A percentile compares a stretch with the other conserved stretches of the same genome.
These are phyloP conservation scores for Dothideomycetes sp. DNA, from an alignment of 2,329 filamentous ascomycete genomes.

Conservation along the genomic window DNA sequence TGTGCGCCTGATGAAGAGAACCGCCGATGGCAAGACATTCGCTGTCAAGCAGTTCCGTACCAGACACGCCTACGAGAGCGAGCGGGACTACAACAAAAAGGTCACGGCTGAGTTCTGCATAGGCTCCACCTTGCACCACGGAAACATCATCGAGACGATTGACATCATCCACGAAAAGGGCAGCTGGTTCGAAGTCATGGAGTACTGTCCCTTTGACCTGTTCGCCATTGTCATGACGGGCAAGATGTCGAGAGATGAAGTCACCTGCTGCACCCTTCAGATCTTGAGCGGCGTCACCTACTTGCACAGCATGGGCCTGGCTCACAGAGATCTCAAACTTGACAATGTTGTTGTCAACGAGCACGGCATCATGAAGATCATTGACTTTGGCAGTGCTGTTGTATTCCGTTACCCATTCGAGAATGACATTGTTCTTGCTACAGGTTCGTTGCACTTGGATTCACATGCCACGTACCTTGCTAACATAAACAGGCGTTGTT, in stretches of 20 bases:
- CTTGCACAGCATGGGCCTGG: conserved; percentile 86
- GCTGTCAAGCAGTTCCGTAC: conserved; percentile 95
- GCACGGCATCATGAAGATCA: conserved; percentile 96
- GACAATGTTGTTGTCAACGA: conserved; percentile 98
- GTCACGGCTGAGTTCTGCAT: conserved; percentile 97
- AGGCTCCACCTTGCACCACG: conserved; percentile 90
- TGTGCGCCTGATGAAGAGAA: conserved; percentile 86
- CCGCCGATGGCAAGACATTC: conserved; percentile 84
- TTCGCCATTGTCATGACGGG: conserved; percentile 99
- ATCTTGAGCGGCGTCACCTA: conserved; percentile 92
- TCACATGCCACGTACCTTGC: conserved; percentile 3
- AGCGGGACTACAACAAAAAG: conserved; percentile 96
- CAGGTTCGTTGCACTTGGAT: conserved; percentile 45
- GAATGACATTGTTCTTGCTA: conserved; percentile 68
- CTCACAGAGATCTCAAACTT: conserved; percentile 88
- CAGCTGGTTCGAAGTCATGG: conserved; percentile 98
- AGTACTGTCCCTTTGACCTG: conserved; percentile 89
- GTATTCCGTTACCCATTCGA: conserved; percentile 98
- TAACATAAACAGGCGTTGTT: conserved; percentile 49
- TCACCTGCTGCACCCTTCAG: conserved; percentile 84
- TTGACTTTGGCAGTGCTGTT: conserved; percentile 95
- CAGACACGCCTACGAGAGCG: conserved; percentile 82
- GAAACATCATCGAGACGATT: conserved; percentile 95
- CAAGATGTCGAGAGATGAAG: conserved; percentile 86
- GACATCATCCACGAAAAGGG: conserved; percentile 92